Evolutionary conservation across 2,329 filamentous ascomycete species (phyloP).

Genomic region (Clonostachys rhizophaga): DNA sequence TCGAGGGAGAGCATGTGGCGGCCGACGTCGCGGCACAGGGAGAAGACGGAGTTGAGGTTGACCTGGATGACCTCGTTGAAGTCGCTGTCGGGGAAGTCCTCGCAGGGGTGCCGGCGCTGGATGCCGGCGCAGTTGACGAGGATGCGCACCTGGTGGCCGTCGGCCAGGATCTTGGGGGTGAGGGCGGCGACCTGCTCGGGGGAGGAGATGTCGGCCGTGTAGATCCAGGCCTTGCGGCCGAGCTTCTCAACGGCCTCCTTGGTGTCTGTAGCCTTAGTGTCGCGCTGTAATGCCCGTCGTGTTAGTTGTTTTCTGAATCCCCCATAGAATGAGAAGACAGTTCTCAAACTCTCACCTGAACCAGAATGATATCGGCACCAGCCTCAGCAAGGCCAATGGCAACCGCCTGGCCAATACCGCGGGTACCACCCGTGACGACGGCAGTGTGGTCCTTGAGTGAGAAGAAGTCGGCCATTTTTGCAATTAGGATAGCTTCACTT

Average conservation of each 20-base stretch:
- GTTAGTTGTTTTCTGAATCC: not conserved
- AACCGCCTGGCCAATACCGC: conserved; percentile 53
- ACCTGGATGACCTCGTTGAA: conserved; percentile 82
- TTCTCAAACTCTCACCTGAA: conserved; percentile 33
- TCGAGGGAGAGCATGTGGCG: conserved; percentile 67
- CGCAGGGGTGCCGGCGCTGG: conserved; percentile 71
- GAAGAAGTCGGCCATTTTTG: conserved; percentile 36
- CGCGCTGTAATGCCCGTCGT: conserved; percentile 23
- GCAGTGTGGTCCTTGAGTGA: conserved; percentile 52
- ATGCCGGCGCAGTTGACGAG: conserved; percentile 86
- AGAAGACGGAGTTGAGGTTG: conserved; percentile 80
- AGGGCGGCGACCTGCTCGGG: conserved; percentile 55
- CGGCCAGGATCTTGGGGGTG: conserved; percentile 54
- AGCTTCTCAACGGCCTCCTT: conserved; percentile 58
- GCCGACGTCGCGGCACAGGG: conserved; percentile 70
- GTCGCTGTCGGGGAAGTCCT: conserved; percentile 71
- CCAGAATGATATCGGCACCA: conserved; percentile 50
- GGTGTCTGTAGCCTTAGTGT: conserved; percentile 41
- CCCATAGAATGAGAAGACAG: too few species aligned
- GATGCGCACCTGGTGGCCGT: conserved; percentile 65
- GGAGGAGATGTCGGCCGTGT: conserved; percentile 65
- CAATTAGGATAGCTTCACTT: not conserved
- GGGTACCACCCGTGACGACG: conserved; percentile 51
- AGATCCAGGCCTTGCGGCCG: conserved; percentile 62
- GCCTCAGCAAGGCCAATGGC: conserved; percentile 54